A percentile compares a stretch with the other conserved stretches of the same genome.
These are phyloP conservation scores for Urochloa ruziziensis DNA, from an alignment of 176 grass and related monocot genomes.

Conservation along the genomic window DNA sequence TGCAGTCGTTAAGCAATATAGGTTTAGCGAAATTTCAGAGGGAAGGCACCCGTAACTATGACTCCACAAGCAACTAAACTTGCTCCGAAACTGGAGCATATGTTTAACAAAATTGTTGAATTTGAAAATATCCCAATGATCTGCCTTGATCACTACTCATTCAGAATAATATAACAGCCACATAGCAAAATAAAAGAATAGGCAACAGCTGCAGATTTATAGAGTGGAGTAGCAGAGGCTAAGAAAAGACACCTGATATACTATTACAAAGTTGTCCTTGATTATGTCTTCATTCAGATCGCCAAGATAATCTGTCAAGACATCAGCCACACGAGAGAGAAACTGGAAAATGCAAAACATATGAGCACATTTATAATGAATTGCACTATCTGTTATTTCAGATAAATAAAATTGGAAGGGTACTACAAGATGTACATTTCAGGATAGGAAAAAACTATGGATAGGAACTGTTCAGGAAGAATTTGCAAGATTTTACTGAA, in stretches of 20 bases:
- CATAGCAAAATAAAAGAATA: not conserved
- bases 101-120: conserved; percentile 8
- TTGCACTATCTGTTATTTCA: not conserved
- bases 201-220: not conserved
- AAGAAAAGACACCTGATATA: conserved; percentile 69
- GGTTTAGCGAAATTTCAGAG: conserved; percentile 11
- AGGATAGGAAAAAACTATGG: not conserved
- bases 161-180: not conserved
- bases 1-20: conserved; percentile 36
- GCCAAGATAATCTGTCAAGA: conserved; percentile 84
- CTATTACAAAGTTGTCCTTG: conserved; percentile 96
- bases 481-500: not conserved
- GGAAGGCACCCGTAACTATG: not conserved
- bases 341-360: conserved; percentile 52
- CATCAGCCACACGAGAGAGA: conserved; percentile 76
- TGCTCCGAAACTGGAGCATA: conserved; percentile 12
- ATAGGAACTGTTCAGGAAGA: not conserved
- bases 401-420: not conserved
- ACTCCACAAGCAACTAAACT: not conserved
- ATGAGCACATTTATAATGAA: not conserved
- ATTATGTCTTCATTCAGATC: conserved; percentile 84
- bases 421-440: not conserved
- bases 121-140: not conserved
- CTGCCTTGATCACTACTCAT: not conserved
- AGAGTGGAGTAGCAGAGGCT: not conserved